Percentiles rank a stretch among this genome's conserved stretches.
phyloP scores from a whole-genome alignment of 2,329 filamentous ascomycete genomes.

The Atkinsonella texensis region DNA sequence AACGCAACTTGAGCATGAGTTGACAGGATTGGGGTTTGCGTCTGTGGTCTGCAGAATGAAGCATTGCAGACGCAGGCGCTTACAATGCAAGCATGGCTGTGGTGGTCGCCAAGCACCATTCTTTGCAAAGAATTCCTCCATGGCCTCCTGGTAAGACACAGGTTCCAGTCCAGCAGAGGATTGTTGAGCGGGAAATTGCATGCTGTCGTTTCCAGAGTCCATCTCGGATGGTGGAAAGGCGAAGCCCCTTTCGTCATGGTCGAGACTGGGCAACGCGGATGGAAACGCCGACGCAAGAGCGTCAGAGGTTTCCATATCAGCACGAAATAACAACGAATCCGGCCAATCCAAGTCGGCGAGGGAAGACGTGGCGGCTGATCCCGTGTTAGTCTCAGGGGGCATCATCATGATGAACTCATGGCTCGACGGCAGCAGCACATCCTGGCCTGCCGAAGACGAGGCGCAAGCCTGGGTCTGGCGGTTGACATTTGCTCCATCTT shows the following conservation, averaged over 20 bases:
- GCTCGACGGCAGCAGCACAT: too few relatives aligned
- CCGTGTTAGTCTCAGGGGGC: neutral
- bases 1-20: conserved; percentile 37
- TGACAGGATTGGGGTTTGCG: conserved; percentile 36
- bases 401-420: neutral
- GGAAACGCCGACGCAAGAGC: neutral
- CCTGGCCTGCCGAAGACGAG: neutral
- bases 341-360: conserved; percentile 6
- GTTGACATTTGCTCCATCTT: neutral
- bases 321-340: conserved; percentile 5
- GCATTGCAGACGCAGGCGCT: conserved; percentile 32
- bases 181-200: neutral
- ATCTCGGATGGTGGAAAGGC: neutral
- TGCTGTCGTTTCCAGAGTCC: neutral
- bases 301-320: neutral
- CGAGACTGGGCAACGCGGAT: neutral
- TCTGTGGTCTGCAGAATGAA: conserved; percentile 33
- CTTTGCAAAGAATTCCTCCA: conserved; percentile 27
- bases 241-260: neutral
- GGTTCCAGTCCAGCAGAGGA: neutral
- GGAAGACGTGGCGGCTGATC: neutral
- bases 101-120: conserved; percentile 30
- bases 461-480: neutral
- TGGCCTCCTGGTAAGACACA: conserved; percentile 10
- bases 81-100: conserved; percentile 32